Base-by-base conservation (phyloP, 306 rosid genomes). In the Sechiopsis laciniata region DNA sequence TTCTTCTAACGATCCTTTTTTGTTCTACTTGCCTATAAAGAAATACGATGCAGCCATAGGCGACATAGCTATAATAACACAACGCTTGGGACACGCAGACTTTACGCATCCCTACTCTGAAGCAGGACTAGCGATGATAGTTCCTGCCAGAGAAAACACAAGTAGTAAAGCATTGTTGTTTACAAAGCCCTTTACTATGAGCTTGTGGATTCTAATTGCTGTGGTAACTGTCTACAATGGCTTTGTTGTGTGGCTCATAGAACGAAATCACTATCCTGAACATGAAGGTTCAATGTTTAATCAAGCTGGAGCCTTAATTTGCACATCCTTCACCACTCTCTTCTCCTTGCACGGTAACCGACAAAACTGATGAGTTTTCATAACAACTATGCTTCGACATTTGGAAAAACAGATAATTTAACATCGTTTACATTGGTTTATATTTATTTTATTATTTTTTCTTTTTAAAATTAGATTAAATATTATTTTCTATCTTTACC, bases 71-170 rank as follows among this genome's bases (percentile, higher is more conserved):
- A 75, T 87, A 37, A 68, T 73, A 17, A 20, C 83, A 0, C 13
- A 5, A 14, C 73, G 87, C 12, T 75, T 58, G 52, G 15, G 65
- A 42, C 26, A 77, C 17, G 88, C 79, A 42, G 87, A 83, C 46
- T 83, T 83, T 79, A 75, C 87, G 16, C 76, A 54, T 20, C 87
- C 88, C 9, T 84, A 80, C 79, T 75, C 81, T 10, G 84, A 84
- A 75, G 68, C 85, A 9, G 88, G 87, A 50, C 69, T 87, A 72
- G 76, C 65, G 70, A 87, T 84, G 91, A 64, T 87, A 50, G 88
- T 80, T 32, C 84, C 80, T 0, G 53, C 76, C 58, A 74, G 15
- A 60, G 58, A 82, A 57, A 73, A 73, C 61, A 12, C 73, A 32
- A 51, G 26, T 8, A 55, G 76, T 4, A 81, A 72, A 70, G 75